Evolutionary conservation across 129 eudicot species (phyloP).

Genomic region (Scalesia atractyloides): DNA sequence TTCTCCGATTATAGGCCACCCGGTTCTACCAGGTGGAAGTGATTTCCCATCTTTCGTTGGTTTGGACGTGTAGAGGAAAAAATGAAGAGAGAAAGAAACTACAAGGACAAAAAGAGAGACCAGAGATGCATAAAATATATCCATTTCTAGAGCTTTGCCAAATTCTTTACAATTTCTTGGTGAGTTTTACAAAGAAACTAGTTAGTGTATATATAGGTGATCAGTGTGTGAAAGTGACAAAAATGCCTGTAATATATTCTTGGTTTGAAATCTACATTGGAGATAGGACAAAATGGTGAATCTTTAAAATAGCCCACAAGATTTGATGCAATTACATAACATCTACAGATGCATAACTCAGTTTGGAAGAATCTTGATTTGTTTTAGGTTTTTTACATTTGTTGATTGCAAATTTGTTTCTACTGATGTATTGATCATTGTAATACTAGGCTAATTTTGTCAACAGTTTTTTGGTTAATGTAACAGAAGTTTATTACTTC

Average conservation of each 20-base stretch:
- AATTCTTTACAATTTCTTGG: neutral
- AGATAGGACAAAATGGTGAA: neutral
- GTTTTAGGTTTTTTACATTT: no score
- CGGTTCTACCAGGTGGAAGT: constrained; percentile 16
- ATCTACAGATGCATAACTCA: no score
- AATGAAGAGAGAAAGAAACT: constrained; percentile 48
- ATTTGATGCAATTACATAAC: neutral
- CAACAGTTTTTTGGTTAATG: no score
- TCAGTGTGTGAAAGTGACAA: no score
- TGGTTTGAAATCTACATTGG: neutral
- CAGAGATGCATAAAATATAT: constrained; percentile 53
- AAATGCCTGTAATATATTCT: neutral
- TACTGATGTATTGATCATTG: neutral
- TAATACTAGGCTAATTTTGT: neutral
- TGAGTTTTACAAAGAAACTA: neutral
- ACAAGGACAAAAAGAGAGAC: constrained; percentile 45
- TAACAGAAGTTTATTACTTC: no score
- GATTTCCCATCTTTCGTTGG: neutral
- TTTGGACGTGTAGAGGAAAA: constrained; percentile 43
- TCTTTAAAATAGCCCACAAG: neutral
- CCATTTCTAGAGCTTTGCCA: constrained; percentile 34
- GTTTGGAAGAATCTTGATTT: no score
- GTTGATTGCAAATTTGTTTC: neutral
- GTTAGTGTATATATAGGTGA: neutral
- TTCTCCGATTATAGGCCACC: constrained; percentile 20